Conservation (phyloP, 2,329 filamentous ascomycete genomes). For the Cryphonectria naterciae region DNA sequence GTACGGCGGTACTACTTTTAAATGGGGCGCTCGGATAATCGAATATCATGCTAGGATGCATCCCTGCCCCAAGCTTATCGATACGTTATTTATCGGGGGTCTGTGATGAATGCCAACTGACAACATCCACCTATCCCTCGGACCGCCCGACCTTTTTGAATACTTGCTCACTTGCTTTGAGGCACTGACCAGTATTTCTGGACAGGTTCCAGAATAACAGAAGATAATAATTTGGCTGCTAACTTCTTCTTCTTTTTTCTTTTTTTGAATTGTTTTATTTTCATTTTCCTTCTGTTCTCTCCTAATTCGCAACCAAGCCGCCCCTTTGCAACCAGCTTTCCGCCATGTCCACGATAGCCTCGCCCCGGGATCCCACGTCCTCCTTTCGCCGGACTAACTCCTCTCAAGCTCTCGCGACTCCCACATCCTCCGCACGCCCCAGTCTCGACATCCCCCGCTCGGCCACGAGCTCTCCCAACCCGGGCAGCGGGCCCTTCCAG, state of each 20-base stretch:
- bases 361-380: conserved; percentile 63
- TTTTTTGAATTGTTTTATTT: not conserved
- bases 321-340: not conserved
- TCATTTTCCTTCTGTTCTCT: not conserved
- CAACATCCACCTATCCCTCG: not conserved
- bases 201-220: not conserved
- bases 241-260: not conserved
- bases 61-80: not conserved
- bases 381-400: conserved; percentile 60
- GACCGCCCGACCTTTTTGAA: not conserved
- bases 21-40: not conserved
- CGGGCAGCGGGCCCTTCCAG: conserved; percentile 26
- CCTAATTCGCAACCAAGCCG: not conserved
- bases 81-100: not conserved
- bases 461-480: conserved; percentile 58
- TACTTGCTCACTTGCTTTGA: not conserved
- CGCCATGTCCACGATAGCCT: conserved; percentile 67
- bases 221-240: not conserved
- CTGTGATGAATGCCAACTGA: not conserved
- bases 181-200: not conserved
- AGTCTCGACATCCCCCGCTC: conserved; percentile 71
- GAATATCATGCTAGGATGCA: not conserved
- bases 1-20: not conserved
- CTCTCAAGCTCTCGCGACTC: conserved; percentile 57
- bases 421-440: conserved; percentile 75